Conservation (phyloP, 179 eudicot genomes). For the Corrigiola litoralis region DNA sequence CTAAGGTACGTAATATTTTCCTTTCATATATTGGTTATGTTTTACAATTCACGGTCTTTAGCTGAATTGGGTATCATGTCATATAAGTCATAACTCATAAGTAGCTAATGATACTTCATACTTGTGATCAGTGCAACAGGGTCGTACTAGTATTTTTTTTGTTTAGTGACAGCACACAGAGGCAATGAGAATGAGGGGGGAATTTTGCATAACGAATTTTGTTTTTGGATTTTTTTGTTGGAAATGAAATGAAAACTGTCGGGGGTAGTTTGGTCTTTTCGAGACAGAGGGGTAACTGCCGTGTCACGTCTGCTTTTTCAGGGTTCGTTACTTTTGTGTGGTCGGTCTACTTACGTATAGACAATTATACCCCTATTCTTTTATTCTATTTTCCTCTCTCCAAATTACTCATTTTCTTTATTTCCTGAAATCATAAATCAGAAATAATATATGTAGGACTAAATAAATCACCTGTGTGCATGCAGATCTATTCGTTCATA, state of each 20-base stretch:
- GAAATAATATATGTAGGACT: too few relatives aligned
- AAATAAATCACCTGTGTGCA: too few relatives aligned
- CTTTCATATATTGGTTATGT: background rate
- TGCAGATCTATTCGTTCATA: constrained; percentile 8
- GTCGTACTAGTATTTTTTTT: too few relatives aligned
- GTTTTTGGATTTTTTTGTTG: background rate
- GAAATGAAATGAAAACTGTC: background rate
- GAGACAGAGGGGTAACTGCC: constrained; percentile 17
- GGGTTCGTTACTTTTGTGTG: constrained; percentile 23
- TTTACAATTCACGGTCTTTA: background rate
- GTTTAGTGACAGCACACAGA: too few relatives aligned
- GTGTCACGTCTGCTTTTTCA: constrained; percentile 16
- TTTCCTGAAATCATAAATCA: background rate
- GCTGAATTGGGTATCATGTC: background rate
- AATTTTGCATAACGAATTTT: too few relatives aligned
- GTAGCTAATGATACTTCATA: too few relatives aligned
- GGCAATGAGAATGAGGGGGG: background rate
- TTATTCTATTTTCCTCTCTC: too few relatives aligned
- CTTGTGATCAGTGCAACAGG: too few relatives aligned
- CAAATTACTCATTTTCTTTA: background rate
- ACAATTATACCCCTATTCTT: constrained; percentile 26
- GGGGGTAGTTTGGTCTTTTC: constrained; percentile 36
- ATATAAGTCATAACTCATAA: too few relatives aligned
- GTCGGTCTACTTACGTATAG: constrained; percentile 15
- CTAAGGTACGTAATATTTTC: background rate